Conservation (phyloP, 2,329 filamentous ascomycete genomes). For the Aspergillus cejpii region DNA sequence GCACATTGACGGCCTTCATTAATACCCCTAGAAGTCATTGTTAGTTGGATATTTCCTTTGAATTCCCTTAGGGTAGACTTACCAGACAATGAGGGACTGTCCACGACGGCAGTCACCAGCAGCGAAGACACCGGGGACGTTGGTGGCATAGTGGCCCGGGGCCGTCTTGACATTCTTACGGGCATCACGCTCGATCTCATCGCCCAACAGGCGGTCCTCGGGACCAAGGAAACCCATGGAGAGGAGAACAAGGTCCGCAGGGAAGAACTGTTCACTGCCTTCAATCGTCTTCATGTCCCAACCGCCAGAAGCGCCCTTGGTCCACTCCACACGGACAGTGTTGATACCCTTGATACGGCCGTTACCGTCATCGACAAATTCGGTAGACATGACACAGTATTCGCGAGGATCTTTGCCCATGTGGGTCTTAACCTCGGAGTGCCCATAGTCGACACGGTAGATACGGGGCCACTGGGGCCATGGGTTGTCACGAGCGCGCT, state of each 20-base stretch:
- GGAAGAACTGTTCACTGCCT: slow-evolving; percentile 91
- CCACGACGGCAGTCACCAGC: slow-evolving; percentile 92
- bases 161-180: slow-evolving; percentile 96
- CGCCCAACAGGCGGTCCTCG: slow-evolving; percentile 78
- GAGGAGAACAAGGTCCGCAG: slow-evolving; percentile 83
- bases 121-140: slow-evolving; percentile 80
- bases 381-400: slow-evolving; percentile 97
- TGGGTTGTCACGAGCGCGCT: slow-evolving; percentile 89
- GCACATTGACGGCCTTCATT: slow-evolving; percentile 93
- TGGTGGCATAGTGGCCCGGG: slow-evolving; percentile 80
- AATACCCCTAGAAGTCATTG: slow-evolving; percentile 61
- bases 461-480: slow-evolving; percentile 98
- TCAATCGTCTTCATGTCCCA: slow-evolving; percentile 99
- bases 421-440: slow-evolving; percentile 91
- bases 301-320: slow-evolving; percentile 75
- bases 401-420: slow-evolving; percentile 94
- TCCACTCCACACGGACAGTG: slow-evolving; percentile 93
- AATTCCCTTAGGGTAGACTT: slow-evolving; percentile 37
- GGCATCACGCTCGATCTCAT: slow-evolving; percentile 82
- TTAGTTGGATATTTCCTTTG: slow-evolving; percentile 5
- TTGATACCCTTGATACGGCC: slow-evolving; percentile 94
- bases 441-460: slow-evolving; percentile 97
- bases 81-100: slow-evolving; percentile 94
- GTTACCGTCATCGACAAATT: slow-evolving; percentile 82
- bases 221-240: slow-evolving; percentile 97